Base-by-base conservation (phyloP, 768 basidiomycete genomes). In the Obba rivulosa region DNA sequence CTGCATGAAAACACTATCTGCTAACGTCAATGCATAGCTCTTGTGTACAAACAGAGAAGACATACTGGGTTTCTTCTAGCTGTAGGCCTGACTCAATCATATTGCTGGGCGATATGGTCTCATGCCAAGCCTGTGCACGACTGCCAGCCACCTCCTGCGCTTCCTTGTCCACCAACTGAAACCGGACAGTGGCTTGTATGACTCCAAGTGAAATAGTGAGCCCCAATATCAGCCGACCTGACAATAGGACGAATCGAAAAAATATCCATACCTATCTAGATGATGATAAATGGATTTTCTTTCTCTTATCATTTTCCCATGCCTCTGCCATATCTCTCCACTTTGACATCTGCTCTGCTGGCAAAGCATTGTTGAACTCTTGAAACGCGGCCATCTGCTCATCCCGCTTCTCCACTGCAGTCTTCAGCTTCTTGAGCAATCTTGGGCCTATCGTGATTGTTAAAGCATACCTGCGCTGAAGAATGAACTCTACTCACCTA, bases 31-130 rank as follows among this genome's bases (percentile, higher is more conserved):
- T n/a, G n/a, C n/a, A n/a, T 41, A 31, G 17, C 1, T 21, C 3
- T 24, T 2, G 5, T 20, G 17, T 7, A 24, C 17, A 10, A 16
- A 21, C 2, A 24, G 28, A 5, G 2, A 22, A 18, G n/a, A 62
- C 65, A 23, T 44, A 69, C 68, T 70, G 66, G 28, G 50, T 54
- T 11, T 65, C 64, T 46, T 72, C 66, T 8, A 71, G 23, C 23
- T 69, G 63, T 1, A 71, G 42, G 3, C 62, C 67, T 21, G 53
- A 54, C 0, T 50, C 50, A 36, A 70, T 56, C 16, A 71, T 52
- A 10, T 56, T 41, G 25, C 58, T 59, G 8, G 64, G 61, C 0
- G 57, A 18, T 22, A 52, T 18, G 14, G 24, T 34, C 25, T 52
- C 49, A 25, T 54, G 41, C 10, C 18, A 25, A 14, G 46, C 8